These are phyloP conservation scores for Phialemoniopsis sp. DNA, from an alignment of 2,329 filamentous ascomycete genomes.

Conservation along the genomic window DNA sequence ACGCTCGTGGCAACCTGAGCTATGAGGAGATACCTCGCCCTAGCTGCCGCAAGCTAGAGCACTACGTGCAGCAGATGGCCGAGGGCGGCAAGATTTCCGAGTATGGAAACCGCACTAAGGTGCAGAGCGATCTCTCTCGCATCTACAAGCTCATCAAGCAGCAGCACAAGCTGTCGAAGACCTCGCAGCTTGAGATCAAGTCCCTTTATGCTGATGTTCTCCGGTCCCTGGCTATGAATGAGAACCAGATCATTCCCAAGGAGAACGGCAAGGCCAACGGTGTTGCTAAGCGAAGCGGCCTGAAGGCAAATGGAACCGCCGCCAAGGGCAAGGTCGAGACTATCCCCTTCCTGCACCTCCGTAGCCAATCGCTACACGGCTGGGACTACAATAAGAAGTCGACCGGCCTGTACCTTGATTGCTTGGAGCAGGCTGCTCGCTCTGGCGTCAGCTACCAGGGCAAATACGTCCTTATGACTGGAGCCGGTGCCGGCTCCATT, in stretches of 20 bases:
- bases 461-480: slow-evolving; percentile 97
- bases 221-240: slow-evolving; percentile 93
- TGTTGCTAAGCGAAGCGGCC: slow-evolving; percentile 41
- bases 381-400: slow-evolving; percentile 99
- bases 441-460: slow-evolving; percentile 86
- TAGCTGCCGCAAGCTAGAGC: slow-evolving; percentile 93
- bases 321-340: slow-evolving; percentile 92
- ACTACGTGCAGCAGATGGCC: slow-evolving; percentile 98
- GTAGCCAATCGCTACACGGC: slow-evolving; percentile 87
- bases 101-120: slow-evolving; percentile 96
- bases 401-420: slow-evolving; percentile 87
- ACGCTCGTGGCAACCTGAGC: slow-evolving; percentile 85
- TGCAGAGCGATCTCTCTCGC: slow-evolving; percentile 89
- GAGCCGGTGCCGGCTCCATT: slow-evolving; percentile 95
- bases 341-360: slow-evolving; percentile 94
- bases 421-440: slow-evolving; percentile 82
- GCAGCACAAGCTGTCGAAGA: slow-evolving; percentile 96
- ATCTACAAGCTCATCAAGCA: slow-evolving; percentile 99
- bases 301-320: slow-evolving; percentile 46
- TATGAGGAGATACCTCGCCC: slow-evolving; percentile 84
- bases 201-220: slow-evolving; percentile 90
- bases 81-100: slow-evolving; percentile 98
- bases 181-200: slow-evolving; percentile 95
- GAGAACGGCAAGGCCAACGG: slow-evolving; percentile 65
- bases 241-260: slow-evolving; percentile 91